Evolutionary conservation across 164 flowering plant species (phyloP), one percentile per base, ranked within the genome.

Genomic region (Piper betle): DNA sequence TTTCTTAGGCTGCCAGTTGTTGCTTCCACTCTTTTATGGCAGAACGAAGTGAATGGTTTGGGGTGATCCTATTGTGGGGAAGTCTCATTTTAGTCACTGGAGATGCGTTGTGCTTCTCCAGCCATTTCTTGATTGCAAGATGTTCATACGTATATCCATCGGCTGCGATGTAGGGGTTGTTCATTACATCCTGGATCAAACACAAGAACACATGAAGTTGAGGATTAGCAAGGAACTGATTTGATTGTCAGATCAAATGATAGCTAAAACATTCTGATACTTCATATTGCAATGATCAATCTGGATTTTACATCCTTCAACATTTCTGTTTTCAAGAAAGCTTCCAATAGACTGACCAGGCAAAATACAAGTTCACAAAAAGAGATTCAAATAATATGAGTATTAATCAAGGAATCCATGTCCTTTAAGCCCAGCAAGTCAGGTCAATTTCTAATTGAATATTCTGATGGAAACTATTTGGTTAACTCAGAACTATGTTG

Each of bases 81-180:
- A 88, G 77, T 63, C 39, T 68, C 59, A 58, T 72, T 74, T 75
- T 79, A 64, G 91, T 82, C 57, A 84, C 82, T 0, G 91, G 92
- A 33, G 92, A 88, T 53, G 77, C 70, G 13, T 62, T 67, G 68
- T 81, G 80, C 52, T 70, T 81, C 58, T 67, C 79, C n/a, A 88
- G 75, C 96, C 96, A 88, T 72, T 82, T 79, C 64, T 80, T 71
- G 40, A 88, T 88, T 61, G 96, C 96, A 61, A 65, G 62, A 56
- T 76, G 75, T 77, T 88, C 96, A 43, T 88, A 88, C 4, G 86
- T 82, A 68, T 82, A 88, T 25, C 96, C 96, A 68, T 88, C 96
- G 19, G 84, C 88, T 39, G 96, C 91, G 58, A 88, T 78, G 63
- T 78, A 62, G 33, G 11, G 96, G 96, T 88, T 83, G 13, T 74